Evolutionary conservation across 805 yeast species (phyloP), one percentile per base, ranked within the genome.

Genomic region (Phaffomyces antillensis): DNA sequence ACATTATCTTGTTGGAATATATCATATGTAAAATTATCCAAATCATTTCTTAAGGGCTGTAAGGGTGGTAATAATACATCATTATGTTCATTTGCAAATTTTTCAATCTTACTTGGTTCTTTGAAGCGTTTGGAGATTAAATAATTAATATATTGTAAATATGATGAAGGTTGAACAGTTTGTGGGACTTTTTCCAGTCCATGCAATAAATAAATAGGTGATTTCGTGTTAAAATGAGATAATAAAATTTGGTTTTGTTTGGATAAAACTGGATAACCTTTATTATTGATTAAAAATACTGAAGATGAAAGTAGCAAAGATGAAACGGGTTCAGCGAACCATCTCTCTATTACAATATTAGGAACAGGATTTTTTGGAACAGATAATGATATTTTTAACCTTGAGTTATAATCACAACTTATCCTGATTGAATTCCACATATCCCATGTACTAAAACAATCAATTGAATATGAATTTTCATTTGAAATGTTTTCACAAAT

Each of bases 321-420:
- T 7, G 76, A 68, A 1, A 83, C 73, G 0, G 88, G 88, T 59
- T 83, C 90, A 24, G 82, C 67, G 44, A 77, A 60, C 90, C 90
- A 83, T 44, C 88, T 64, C 23, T 75, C 69, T 4, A 77, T 54
- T 3, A 81, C 77, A 43, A 59, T 57, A 4, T 64, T 64, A 2
- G 83, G 82, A 1, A 76, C 72, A 41, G 68, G 68, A 33, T 70
- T 69, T 45, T 79, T 79, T 30, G 95, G 90, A 20, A 89, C 73
- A 33, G 83, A 93, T 32, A 85, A 66, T 5, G 87, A 86, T 43
- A 88, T 79, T n/a, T 86, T 79, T 42, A 83, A 62, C 20, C 77
- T 72, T 2, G 62, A 49, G 40, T 80, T 70, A 53, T 81, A 79
- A 44, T 72, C 71, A 52, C 83, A 77, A 33, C 74, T 63, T 6